Base-by-base conservation (phyloP, 2,329 filamentous ascomycete genomes). In the Cordyceps sp. region DNA sequence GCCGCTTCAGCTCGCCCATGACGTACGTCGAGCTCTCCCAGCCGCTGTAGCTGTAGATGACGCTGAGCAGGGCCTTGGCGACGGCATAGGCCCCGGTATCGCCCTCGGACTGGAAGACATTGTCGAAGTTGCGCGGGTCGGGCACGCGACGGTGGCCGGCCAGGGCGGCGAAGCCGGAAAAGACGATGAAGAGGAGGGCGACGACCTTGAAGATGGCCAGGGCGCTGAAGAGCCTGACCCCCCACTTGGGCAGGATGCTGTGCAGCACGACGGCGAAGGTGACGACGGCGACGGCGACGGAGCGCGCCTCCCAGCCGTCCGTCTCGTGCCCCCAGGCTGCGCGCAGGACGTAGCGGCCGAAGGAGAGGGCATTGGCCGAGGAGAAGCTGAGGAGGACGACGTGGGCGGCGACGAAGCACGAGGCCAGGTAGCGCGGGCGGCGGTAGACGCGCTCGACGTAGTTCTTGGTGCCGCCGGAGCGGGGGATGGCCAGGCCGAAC, bases 391-490 rank as follows among this genome's bases (percentile, higher is more conserved):
- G 53, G 0, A 79, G 46, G 0, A 80, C 63, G 0, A 69, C 72
- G 33, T 79, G 68, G 2, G 73, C 62, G 1, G 73, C 73, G 10
- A 80, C 58, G 13, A 81, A 46, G 0, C 69, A 73, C 3, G 73
- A 74, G 0, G 73, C 71, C 4, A 82, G 58, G 37, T 78, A 73
- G 6, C 64, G 62, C 2, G 77, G 77, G 21, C 59, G 58, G 2
- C 66, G 64, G 46, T 77, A 81, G 0, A 72, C 72, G 46, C 74
- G 77, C 48, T 82, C 76, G 28, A 82, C 63, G 44, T 80, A 81
- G 6, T 80, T 73, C 50, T 81, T 82, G 18, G 69, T 59, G 17
- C 75, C 77, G 6, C 77, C 77, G 1, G 70, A 77, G 1, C 74
- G 61, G 13, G 78, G 78, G 12, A 82, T 54, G 74, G 80, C 79